Evolutionary conservation across 129 eudicot species (phyloP), one percentile per base, ranked within the genome.

Genomic region (Solidago caesia): DNA sequence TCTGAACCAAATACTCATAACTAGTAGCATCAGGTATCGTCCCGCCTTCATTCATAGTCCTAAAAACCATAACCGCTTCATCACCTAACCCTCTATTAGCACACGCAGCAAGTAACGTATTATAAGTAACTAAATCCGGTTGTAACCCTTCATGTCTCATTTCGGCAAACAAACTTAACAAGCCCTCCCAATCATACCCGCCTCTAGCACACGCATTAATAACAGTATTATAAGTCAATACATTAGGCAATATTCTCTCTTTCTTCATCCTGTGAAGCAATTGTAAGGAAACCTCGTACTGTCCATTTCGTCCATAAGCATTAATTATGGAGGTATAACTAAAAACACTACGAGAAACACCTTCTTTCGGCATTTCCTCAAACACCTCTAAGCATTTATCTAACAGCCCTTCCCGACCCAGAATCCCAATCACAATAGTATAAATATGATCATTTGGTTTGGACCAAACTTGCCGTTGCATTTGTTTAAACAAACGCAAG

Each of bases 391-490:
- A 68, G 44, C 92, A 82, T 57, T 93, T 93, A 66, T 93, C 98
- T 8, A 93, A 79, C 59, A 93, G 78, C n/a, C 97, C 97, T 60
- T 93, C 98, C 5, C 98, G 87, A 3, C 98, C 98, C 8, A 93
- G 73, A 45, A 93, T 87, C 2, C 97, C 90, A 2, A 93, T 87
- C 3, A 93, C 78, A 14, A 93, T 80, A 0, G 98, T 88, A 64
- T 93, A 93, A 15, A 93, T 93, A 64, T 90, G 89, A 60, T 93
- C 98, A 47, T 90, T 93, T 0, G 98, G 98, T 75, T 90, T 93
- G 42, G 96, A 90, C 98, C 98, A 93, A 21, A 86, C 79, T 79
- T 93, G 98, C 42, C 98, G 76, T 86, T 93, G 98, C 96, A 93
- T 93, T 41, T 93, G 90, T 70, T 93, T 93, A 64, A 93, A 93